phyloP scores from a whole-genome alignment of 768 basidiomycete genomes.

The Arthromyces matolae region DNA sequence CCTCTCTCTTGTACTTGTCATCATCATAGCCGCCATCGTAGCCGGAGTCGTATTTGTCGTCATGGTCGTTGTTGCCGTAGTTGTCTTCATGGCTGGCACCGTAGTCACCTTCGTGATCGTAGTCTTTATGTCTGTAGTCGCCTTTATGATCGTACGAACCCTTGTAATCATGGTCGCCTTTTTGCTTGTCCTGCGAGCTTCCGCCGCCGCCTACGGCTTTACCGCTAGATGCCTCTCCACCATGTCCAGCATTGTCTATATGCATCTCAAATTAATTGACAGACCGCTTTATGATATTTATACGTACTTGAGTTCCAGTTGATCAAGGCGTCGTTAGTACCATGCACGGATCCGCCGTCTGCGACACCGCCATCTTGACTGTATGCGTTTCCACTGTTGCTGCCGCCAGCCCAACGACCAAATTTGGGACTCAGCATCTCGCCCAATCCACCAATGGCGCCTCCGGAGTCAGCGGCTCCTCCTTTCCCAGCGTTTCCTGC shows the following conservation, averaged over 20 bases:
- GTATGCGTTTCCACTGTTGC: conserved; percentile 25
- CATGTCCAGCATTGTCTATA: conserved; percentile 37
- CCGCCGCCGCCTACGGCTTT: conserved; percentile 11
- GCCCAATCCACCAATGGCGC: conserved; percentile 14
- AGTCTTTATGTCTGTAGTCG: background rate
- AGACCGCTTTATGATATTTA: background rate
- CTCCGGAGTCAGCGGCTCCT: conserved; percentile 32
- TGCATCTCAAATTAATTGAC: conserved; percentile 7
- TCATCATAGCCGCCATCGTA: background rate
- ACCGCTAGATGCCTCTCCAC: conserved; percentile 32
- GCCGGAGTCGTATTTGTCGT: background rate
- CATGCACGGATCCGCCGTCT: conserved; percentile 31
- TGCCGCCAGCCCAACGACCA: conserved; percentile 1
- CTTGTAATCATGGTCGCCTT: background rate
- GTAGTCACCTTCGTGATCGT: background rate
- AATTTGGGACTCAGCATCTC: conserved; percentile 1
- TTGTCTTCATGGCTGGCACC: background rate
- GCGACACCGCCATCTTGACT: conserved; percentile 28
- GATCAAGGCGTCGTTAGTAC: conserved; percentile 21
- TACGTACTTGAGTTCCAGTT: conserved; percentile 31
- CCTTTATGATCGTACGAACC: background rate
- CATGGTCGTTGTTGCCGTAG: background rate
- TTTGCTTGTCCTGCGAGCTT: background rate
- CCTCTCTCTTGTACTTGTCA: background rate
- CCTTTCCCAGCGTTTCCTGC: conserved; percentile 30